Evolutionary conservation across 768 basidiomycete species (phyloP).

Genomic region (Leccinum longicurvipes): DNA sequence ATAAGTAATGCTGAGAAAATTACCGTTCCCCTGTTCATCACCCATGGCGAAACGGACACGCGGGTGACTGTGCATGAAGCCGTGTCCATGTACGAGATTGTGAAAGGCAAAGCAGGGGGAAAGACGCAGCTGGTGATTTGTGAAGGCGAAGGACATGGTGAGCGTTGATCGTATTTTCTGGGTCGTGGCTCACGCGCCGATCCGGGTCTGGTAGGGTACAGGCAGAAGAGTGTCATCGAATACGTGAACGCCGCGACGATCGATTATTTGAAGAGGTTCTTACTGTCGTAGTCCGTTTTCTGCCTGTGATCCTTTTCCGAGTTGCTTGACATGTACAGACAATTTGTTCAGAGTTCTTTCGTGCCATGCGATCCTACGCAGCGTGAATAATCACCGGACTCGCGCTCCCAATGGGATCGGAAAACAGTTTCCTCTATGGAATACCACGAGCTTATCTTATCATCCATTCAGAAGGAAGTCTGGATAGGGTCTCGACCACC

Average conservation of each 20-base stretch:
- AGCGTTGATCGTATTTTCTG: slow-evolving; percentile 4
- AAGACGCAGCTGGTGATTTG: slow-evolving; percentile 38
- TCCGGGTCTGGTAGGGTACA: slow-evolving; percentile 33
- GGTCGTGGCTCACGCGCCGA: slow-evolving; percentile 1
- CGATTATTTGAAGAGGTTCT: slow-evolving; percentile 36
- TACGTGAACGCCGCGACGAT: slow-evolving; percentile 39
- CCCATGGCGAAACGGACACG: slow-evolving; percentile 41
- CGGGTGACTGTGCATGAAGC: slow-evolving; percentile 40
- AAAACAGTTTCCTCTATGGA: not conserved
- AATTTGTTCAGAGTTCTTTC: too few species aligned
- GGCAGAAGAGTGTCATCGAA: slow-evolving; percentile 42
- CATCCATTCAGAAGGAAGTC: not conserved
- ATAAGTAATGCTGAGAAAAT: slow-evolving; percentile 38
- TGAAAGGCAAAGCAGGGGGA: slow-evolving; percentile 21
- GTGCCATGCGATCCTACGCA: not conserved
- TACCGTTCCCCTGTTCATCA: slow-evolving; percentile 35
- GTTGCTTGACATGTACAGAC: not conserved
- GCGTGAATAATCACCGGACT: not conserved
- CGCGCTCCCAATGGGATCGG: not conserved
- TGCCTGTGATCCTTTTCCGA: not conserved
- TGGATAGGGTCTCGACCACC: not conserved
- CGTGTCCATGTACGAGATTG: slow-evolving; percentile 35
- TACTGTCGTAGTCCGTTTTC: slow-evolving; percentile 20
- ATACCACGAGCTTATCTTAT: not conserved
- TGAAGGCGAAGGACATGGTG: slow-evolving; percentile 43